Evolutionary conservation across 2,329 filamentous ascomycete genomes (phyloP).

Genomic region (Nemania sp.): DNA sequence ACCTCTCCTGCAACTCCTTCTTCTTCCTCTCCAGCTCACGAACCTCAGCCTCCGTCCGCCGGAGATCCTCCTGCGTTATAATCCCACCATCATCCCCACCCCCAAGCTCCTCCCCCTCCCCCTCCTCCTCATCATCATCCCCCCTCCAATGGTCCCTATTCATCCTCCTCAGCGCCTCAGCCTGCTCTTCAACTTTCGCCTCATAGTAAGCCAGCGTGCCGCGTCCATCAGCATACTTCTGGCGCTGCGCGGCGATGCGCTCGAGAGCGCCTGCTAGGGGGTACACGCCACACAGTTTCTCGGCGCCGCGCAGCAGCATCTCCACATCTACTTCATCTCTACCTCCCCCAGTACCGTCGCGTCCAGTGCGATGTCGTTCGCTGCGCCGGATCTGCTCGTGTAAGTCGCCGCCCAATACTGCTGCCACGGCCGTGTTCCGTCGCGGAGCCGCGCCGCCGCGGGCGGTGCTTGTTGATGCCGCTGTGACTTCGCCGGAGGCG

Average conservation of each 20-base stretch:
- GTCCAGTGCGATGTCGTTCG: conserved; percentile 57
- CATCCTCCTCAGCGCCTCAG: conserved; percentile 71
- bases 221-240: conserved; percentile 69
- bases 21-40: conserved; percentile 60
- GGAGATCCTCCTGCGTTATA: conserved; percentile 70
- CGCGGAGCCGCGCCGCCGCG: conserved; percentile 56
- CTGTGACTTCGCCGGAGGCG: conserved; percentile 63
- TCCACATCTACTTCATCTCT: conserved; percentile 83
- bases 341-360: conserved; percentile 52
- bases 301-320: conserved; percentile 79
- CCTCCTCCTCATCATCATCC: conserved; percentile 57
- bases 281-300: conserved; percentile 89
- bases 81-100: conserved; percentile 45
- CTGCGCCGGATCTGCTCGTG: conserved; percentile 73
- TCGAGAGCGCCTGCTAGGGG: conserved; percentile 78
- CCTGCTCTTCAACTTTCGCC: conserved; percentile 74
- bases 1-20: conserved; percentile 56
- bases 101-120: conserved; percentile 42
- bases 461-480: conserved; percentile 54
- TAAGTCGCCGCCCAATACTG: conserved; percentile 84
- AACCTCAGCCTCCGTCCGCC: conserved; percentile 69
- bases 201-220: conserved; percentile 82
- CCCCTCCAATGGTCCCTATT: conserved; percentile 64
- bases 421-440: conserved; percentile 82
- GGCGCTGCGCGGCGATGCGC: conserved; percentile 71